Percentiles rank a stretch among this genome's conserved stretches.
These are phyloP conservation scores for Camellia oleifera DNA, from an alignment of 179 eudicot species.

Conservation along the genomic window DNA sequence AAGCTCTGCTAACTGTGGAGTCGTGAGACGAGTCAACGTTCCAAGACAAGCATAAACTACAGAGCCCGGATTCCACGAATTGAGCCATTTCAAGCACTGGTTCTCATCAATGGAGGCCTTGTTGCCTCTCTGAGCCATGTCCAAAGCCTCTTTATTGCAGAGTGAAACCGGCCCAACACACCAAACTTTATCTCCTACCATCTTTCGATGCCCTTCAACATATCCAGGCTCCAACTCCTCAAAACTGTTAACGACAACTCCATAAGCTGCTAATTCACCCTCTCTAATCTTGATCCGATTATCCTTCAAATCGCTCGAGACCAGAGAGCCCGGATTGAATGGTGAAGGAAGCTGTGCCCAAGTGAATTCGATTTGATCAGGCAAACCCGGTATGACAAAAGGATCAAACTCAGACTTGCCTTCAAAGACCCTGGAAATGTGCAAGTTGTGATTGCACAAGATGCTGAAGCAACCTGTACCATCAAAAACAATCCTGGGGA, in stretches of 20 bases:
- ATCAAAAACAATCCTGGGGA: slow-evolving; percentile 46
- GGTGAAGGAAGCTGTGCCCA: slow-evolving; percentile 12
- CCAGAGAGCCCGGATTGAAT: slow-evolving; percentile 10
- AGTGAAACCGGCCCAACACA: slow-evolving; percentile 48
- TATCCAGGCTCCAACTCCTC: slow-evolving; percentile 34
- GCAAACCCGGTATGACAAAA: slow-evolving; percentile 24
- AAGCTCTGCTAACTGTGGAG: slow-evolving; percentile 40
- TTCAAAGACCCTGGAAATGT: slow-evolving; percentile 15
- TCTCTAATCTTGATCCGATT: slow-evolving; percentile 3
- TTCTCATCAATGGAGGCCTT: slow-evolving; percentile 20
- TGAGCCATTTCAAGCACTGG: slow-evolving; percentile 39
- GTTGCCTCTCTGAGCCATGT: slow-evolving; percentile 33
- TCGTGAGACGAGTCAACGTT: slow-evolving; percentile 22
- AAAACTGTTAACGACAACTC: slow-evolving; percentile 30
- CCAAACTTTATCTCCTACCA: slow-evolving; percentile 32
- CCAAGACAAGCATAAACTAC: slow-evolving; percentile 47
- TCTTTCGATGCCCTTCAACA: slow-evolving; percentile 23
- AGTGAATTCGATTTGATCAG: slow-evolving; percentile 13
- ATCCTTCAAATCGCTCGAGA: background rate
- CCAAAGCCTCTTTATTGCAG: slow-evolving; percentile 22
- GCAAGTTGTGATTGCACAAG: slow-evolving; percentile 32
- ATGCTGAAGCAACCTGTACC: slow-evolving; percentile 44
- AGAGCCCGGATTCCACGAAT: slow-evolving; percentile 22
- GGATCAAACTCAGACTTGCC: background rate
- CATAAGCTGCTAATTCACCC: slow-evolving; percentile 21